phyloP scores from a whole-genome alignment of 73 alveolate genomes.

The Paramecium bursaria region DNA sequence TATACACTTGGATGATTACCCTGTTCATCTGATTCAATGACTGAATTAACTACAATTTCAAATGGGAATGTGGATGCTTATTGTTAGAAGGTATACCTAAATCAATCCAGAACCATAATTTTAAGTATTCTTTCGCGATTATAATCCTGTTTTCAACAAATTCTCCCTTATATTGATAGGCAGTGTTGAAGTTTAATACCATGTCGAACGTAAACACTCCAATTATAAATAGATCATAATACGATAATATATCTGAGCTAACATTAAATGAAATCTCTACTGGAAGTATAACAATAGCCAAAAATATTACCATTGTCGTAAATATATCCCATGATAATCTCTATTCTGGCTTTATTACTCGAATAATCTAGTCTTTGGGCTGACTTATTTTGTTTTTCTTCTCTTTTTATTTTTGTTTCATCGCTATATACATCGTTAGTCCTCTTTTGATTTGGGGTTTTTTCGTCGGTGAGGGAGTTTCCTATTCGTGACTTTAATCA shows the following conservation, averaged over 20 bases:
- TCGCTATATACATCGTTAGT: too few relatives aligned
- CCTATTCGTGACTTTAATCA: too few relatives aligned
- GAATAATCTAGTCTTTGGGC: too few relatives aligned
- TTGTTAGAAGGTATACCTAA: neutral
- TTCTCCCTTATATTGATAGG: constrained; percentile 73
- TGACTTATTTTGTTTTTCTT: too few relatives aligned
- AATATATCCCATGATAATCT: constrained; percentile 49
- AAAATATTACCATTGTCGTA: constrained; percentile 24
- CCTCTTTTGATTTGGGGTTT: too few relatives aligned
- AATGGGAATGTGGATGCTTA: constrained; percentile 68
- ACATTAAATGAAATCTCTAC: constrained; percentile 40
- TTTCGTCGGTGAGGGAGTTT: too few relatives aligned
- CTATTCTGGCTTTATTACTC: too few relatives aligned
- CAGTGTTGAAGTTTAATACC: constrained; percentile 72
- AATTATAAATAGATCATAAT: constrained; percentile 46
- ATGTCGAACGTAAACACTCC: constrained; percentile 73
- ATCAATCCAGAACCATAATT: constrained; percentile 77
- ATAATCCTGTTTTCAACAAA: constrained; percentile 66
- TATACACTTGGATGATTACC: constrained; percentile 16
- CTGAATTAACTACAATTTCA: constrained; percentile 60
- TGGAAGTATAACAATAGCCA: constrained; percentile 13
- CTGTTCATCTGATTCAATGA: constrained; percentile 49
- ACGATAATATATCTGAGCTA: neutral
- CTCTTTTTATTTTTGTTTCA: too few relatives aligned
- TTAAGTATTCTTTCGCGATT: constrained; percentile 65